Percentiles rank a stretch among this genome's conserved stretches.
Evolutionary conservation across 306 rosid species (phyloP).

Genomic region (Vicia villosa): DNA sequence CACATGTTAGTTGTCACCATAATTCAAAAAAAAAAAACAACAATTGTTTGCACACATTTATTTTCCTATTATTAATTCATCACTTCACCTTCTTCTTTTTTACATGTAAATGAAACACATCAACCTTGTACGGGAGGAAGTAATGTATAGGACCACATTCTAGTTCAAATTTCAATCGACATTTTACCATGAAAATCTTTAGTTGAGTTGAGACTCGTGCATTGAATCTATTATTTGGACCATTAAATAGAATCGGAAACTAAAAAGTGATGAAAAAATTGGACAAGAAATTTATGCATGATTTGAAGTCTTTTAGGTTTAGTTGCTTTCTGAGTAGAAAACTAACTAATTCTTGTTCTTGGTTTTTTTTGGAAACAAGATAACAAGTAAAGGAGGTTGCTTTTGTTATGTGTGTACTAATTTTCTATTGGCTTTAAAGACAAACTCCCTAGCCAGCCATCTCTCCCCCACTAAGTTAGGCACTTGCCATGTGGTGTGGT

Average conservation of each 20-base stretch:
- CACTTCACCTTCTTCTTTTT: not conserved
- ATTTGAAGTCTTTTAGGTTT: not conserved
- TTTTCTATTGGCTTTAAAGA: slow-evolving; percentile 26
- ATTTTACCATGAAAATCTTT: not conserved
- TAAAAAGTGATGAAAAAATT: slow-evolving; percentile 17
- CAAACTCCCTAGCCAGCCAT: slow-evolving; percentile 32
- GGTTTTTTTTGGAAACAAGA: slow-evolving; percentile 21
- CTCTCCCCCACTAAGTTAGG: slow-evolving; percentile 36
- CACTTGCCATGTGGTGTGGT: slow-evolving; percentile 33
- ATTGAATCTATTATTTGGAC: slow-evolving; percentile 13
- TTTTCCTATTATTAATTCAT: not conserved
- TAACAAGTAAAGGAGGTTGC: slow-evolving; percentile 4
- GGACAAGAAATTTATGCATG: not conserved
- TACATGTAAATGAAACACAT: slow-evolving; percentile 11
- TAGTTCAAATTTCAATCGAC: not conserved
- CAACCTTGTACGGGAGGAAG: slow-evolving; percentile 19
- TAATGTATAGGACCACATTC: slow-evolving; percentile 32
- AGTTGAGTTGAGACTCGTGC: slow-evolving; percentile 15
- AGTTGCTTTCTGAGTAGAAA: slow-evolving; percentile 25
- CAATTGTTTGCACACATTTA: not conserved
- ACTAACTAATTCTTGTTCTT: not conserved
- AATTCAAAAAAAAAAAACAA: not conserved
- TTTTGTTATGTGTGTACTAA: slow-evolving; percentile 23
- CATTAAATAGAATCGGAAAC: slow-evolving; percentile 10
- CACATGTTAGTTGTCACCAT: slow-evolving; percentile 7